Percentiles rank a stretch among this genome's conserved stretches.
phyloP scores from a whole-genome alignment of 2,329 filamentous ascomycete genomes.

The Aspergillus fumigatus region DNA sequence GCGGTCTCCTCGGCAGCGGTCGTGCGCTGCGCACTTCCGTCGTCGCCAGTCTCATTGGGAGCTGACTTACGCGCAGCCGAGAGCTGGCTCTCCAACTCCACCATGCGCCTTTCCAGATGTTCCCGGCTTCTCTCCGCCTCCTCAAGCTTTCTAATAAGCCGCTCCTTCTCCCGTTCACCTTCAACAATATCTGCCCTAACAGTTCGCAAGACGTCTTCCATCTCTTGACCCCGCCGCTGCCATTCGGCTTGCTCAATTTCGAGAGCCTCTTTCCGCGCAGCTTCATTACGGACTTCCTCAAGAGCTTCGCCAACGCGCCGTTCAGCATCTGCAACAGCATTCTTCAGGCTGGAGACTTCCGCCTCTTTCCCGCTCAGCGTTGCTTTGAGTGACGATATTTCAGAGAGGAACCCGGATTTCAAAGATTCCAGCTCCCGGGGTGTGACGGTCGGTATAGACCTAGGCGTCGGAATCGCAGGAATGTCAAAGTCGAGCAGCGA shows the following conservation, averaged over 20 bases:
- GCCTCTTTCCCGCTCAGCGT: constrained; percentile 90
- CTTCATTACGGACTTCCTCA: constrained; percentile 77
- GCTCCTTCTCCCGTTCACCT: constrained; percentile 74
- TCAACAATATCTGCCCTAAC: constrained; percentile 77
- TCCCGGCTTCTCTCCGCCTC: constrained; percentile 63
- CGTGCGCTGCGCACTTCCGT: constrained; percentile 29
- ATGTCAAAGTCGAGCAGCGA: constrained; percentile 87
- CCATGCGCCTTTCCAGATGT: constrained; percentile 41
- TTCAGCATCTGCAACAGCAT: constrained; percentile 84
- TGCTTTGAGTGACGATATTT: constrained; percentile 91
- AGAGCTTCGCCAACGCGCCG: constrained; percentile 81
- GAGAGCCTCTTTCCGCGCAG: constrained; percentile 64
- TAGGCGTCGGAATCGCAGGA: constrained; percentile 85
- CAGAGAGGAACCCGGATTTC: constrained; percentile 84
- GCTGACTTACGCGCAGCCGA: constrained; percentile 36
- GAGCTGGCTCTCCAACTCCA: constrained; percentile 45
- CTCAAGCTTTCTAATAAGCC: constrained; percentile 68
- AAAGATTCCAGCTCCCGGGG: constrained; percentile 87
- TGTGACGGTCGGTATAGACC: constrained; percentile 85
- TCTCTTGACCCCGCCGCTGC: constrained; percentile 80
- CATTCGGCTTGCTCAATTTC: constrained; percentile 73
- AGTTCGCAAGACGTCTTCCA: constrained; percentile 73
- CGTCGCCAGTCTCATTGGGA: constrained; percentile 27
- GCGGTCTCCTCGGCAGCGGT: constrained; percentile 45
- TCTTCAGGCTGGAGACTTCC: constrained; percentile 80